Evolutionary conservation across 441 rosid genomes (phyloP).

Genomic region (Kokia cookei): DNA sequence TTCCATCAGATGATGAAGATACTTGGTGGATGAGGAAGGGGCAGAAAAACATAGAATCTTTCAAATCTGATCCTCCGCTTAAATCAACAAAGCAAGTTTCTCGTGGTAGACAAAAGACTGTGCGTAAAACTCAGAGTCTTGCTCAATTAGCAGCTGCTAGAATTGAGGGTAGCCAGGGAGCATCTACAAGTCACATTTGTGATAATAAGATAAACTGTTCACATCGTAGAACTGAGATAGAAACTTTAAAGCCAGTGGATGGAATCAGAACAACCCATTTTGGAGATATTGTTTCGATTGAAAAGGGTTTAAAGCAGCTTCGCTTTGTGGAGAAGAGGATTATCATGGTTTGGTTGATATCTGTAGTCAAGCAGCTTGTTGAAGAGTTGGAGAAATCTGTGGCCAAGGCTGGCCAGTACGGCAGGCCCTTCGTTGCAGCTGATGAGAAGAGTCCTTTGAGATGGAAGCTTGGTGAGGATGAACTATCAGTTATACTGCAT

Average conservation of each 20-base stretch:
- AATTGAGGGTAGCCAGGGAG: conserved; percentile 99
- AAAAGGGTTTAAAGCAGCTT: conserved; percentile 73
- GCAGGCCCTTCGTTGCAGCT: conserved; percentile 46
- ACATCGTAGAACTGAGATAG: conserved; percentile 52
- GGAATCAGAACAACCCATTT: conserved; percentile 37
- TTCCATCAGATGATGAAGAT: conserved; percentile 88
- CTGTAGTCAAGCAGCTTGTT: conserved; percentile 68
- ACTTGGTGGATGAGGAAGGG: conserved; percentile 95
- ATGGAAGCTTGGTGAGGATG: conserved; percentile 98
- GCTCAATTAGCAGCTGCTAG: conserved; percentile 95
- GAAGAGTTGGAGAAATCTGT: conserved; percentile 74
- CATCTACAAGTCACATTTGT: conserved; percentile 96
- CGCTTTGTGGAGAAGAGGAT: conserved; percentile 78
- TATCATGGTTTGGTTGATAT: conserved; percentile 73
- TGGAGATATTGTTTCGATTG: conserved; percentile 67
- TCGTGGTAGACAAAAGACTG: conserved; percentile 85
- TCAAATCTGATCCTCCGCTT: conserved; percentile 62
- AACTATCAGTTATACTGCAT: conserved; percentile 67
- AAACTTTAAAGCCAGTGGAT: conserved; percentile 48
- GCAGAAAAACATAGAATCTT: conserved; percentile 42
- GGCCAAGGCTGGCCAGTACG: conserved; percentile 55
- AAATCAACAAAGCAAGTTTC: conserved; percentile 71
- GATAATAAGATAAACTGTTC: conserved; percentile 72
- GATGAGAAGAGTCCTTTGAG: conserved; percentile 56
- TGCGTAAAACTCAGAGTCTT: conserved; percentile 83